Base-by-base conservation (phyloP, 768 basidiomycete species). In the Cystoderma amianthinum region DNA sequence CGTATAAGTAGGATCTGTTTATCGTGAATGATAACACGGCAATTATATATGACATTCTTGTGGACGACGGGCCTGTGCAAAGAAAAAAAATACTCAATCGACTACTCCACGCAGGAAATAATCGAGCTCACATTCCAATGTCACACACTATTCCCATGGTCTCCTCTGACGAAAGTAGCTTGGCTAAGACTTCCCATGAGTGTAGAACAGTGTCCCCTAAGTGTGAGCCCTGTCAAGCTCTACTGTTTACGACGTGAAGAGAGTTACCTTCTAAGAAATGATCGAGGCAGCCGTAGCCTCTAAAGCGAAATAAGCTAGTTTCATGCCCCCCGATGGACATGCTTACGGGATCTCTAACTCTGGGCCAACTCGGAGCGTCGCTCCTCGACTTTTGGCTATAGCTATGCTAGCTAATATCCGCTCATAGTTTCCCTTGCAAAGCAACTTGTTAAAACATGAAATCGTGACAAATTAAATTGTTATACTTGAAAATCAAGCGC, bases 1-100 rank as follows among this genome's bases (percentile, higher is more conserved):
- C 96, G 81, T 48, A 99, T 98, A 47, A 97, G 79, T 1, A 97
- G 64, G 45, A 99, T 93, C 64, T 89, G 76, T 42, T 79, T 72
- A 62, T 93, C 72, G 55, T 91, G 76, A 32, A 94, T 78, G 57
- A 98, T 83, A 24, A 98, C 72, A 15, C 96, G 84, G 59, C 92
- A 96, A 56, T 99, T 99, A 67, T 97, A 98, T 48, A 85, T 94
- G 36, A 93, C 92, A 57, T 96, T 98, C 74, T 97, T 97, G 74
- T 99, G 96, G 2, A 85, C 76, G 41, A 99, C 77, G 1, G 96
- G 95, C 95, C 95, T 99, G 45, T 25, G 36, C n/a, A 19, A 32
- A 16, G 24, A 32, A 44, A 12, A 25, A 44, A n/a, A n/a, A 28
- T 28, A 7, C 25, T 28, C 25, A 28, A n/a, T 28, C n/a, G n/a